Evolutionary conservation across 148 eudicot genomes (phyloP).

Genomic region (Bassia scoparia): DNA sequence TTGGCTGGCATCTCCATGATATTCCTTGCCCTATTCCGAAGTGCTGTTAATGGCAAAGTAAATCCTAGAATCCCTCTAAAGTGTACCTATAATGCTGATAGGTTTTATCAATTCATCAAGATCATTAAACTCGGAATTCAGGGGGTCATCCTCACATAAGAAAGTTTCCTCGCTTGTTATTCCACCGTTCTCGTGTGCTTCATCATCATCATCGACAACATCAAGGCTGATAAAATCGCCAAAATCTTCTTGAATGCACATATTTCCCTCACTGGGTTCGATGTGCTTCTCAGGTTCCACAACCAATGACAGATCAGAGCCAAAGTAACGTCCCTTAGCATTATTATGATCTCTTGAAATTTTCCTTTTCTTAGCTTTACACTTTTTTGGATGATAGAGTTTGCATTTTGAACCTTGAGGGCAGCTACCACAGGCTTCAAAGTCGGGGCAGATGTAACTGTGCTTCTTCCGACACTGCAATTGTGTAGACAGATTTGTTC

Average conservation of each 20-base stretch:
- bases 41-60: not conserved
- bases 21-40: not conserved
- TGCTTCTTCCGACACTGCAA: conserved; percentile 99
- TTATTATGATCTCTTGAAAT: conserved; percentile 40
- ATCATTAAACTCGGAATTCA: conserved; percentile 22
- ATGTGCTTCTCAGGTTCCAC: conserved; percentile 35
- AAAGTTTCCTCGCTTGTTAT: conserved; percentile 18
- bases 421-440: conserved; percentile 78
- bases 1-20: not conserved
- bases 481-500: conserved; percentile 46
- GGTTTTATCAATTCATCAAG: conserved; percentile 50
- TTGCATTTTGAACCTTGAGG: conserved; percentile 79
- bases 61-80: not conserved
- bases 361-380: conserved; percentile 46
- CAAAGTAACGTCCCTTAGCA: conserved; percentile 72
- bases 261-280: conserved; percentile 28
- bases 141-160: conserved; percentile 19
- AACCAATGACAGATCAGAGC: conserved; percentile 31
- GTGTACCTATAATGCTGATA: conserved; percentile 31
- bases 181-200: conserved; percentile 26
- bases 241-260: conserved; percentile 34
- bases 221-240: conserved; percentile 65
- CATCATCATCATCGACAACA: conserved; percentile 49
- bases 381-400: conserved; percentile 90
- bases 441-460: conserved; percentile 75